Evolutionary conservation across 1,284 basidiomycete species (phyloP).

Genomic region (Leucoagaricus sp.): DNA sequence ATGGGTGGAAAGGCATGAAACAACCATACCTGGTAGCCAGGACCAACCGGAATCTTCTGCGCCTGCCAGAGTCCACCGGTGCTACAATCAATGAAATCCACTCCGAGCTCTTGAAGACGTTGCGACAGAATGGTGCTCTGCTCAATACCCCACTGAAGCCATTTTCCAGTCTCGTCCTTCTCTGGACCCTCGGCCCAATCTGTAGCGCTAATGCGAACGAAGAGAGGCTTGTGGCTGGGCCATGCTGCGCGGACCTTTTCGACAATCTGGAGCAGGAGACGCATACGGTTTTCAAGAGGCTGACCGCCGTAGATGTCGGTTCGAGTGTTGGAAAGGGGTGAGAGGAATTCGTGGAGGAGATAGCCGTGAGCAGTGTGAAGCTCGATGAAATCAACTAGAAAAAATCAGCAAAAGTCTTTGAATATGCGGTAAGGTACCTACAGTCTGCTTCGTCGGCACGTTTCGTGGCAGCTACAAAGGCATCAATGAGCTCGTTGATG

Average conservation of each 20-base stretch:
- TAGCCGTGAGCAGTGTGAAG: slow-evolving; percentile 75
- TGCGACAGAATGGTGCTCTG: slow-evolving; percentile 65
- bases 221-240: slow-evolving; percentile 66
- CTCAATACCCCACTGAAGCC: slow-evolving; percentile 76
- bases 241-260: slow-evolving; percentile 58
- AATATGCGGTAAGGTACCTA: slow-evolving; percentile 46
- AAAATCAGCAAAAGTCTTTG: slow-evolving; percentile 22
- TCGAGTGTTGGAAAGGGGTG: slow-evolving; percentile 72
- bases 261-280: slow-evolving; percentile 63
- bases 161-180: slow-evolving; percentile 55
- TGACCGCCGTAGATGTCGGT: slow-evolving; percentile 71
- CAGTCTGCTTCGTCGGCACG: slow-evolving; percentile 66
- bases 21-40: slow-evolving; percentile 66
- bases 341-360: slow-evolving; percentile 63
- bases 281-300: slow-evolving; percentile 71
- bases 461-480: slow-evolving; percentile 66
- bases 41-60: slow-evolving; percentile 60
- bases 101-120: slow-evolving; percentile 59
- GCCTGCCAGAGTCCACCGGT: slow-evolving; percentile 67
- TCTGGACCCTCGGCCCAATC: slow-evolving; percentile 82
- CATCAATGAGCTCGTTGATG: slow-evolving; percentile 61
- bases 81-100: slow-evolving; percentile 75
- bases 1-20: neutral
- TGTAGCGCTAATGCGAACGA: slow-evolving; percentile 72
- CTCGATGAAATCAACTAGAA: slow-evolving; percentile 80